phyloP scores from a whole-genome alignment of 2,329 filamentous ascomycete species.

The Plectosphaerella plurivora region DNA sequence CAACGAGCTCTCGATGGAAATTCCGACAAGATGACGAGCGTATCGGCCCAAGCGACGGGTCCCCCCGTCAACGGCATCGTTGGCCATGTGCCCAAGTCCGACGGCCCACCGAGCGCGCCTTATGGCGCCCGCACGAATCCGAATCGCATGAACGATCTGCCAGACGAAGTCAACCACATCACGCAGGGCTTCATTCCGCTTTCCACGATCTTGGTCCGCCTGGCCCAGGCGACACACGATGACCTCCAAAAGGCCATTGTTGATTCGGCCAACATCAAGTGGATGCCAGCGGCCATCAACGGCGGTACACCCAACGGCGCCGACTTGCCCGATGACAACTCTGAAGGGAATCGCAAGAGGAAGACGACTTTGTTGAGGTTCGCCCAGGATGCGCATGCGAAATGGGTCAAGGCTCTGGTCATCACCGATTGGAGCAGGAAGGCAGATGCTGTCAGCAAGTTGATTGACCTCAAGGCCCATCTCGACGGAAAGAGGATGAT shows the following conservation, averaged over 20 bases:
- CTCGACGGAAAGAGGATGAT: conserved; percentile 58
- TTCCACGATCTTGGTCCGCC: conserved; percentile 67
- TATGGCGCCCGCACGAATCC: conserved; percentile 19
- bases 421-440: conserved; percentile 86
- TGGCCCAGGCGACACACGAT: conserved; percentile 80
- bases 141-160: conserved; percentile 49
- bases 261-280: conserved; percentile 64
- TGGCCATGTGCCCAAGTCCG: background rate
- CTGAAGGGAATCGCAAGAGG: conserved; percentile 66
- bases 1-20: conserved; percentile 27
- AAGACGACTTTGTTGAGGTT: conserved; percentile 74
- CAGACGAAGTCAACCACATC: conserved; percentile 65
- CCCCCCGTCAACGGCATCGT: conserved; percentile 22
- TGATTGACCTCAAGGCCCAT: conserved; percentile 83
- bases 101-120: conserved; percentile 11
- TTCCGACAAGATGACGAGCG: conserved; percentile 27
- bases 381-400: conserved; percentile 72
- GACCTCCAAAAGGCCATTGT: conserved; percentile 66
- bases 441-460: conserved; percentile 71
- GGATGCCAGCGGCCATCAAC: conserved; percentile 47
- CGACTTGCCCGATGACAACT: conserved; percentile 47
- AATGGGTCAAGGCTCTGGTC: conserved; percentile 90
- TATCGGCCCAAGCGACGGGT: conserved; percentile 4
- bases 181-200: conserved; percentile 73
- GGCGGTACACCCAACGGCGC: conserved; percentile 38